Evolutionary conservation across 108 stramenopile genomes (phyloP).

Genomic region (Nitzschia sp.): DNA sequence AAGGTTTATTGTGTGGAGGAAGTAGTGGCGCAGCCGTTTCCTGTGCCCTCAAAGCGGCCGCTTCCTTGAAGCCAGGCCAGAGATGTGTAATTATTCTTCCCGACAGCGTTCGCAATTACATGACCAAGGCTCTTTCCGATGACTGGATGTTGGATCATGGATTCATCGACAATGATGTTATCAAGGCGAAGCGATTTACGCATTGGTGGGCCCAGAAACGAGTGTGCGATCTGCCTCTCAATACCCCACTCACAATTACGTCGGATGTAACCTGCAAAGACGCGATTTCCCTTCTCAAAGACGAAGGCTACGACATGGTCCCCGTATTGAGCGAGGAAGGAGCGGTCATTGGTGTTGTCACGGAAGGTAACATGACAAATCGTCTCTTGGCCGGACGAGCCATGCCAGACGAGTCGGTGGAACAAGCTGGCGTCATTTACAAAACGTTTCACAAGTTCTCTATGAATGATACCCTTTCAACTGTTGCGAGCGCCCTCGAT

Average conservation of each 20-base stretch:
- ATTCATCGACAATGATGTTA: constrained; percentile 79
- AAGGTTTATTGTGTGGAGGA: constrained; percentile 92
- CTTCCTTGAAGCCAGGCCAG: constrained; percentile 64
- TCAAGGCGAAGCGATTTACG: constrained; percentile 57
- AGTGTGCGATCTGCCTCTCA: constrained; percentile 80
- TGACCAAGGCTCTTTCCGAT: constrained; percentile 92
- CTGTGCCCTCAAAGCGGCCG: constrained; percentile 79
- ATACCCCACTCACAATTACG: constrained; percentile 88
- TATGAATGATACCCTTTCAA: constrained; percentile 71
- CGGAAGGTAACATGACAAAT: constrained; percentile 90
- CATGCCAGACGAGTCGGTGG: constrained; percentile 66
- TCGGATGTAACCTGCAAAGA: constrained; percentile 82
- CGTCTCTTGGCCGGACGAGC: constrained; percentile 69
- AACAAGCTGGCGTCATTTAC: constrained; percentile 86
- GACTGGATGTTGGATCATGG: constrained; percentile 94
- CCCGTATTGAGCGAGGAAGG: constrained; percentile 84
- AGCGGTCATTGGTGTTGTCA: constrained; percentile 90
- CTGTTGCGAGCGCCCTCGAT: constrained; percentile 87
- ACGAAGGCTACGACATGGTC: constrained; percentile 94
- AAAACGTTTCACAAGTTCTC: constrained; percentile 83
- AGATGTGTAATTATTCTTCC: constrained; percentile 86
- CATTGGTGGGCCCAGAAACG: constrained; percentile 77
- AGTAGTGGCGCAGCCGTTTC: constrained; percentile 83
- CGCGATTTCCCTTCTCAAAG: constrained; percentile 82
- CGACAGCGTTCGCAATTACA: constrained; percentile 94